Evolutionary conservation across 2,329 filamentous ascomycete species (phyloP), one percentile per base, ranked within the genome.

Genomic region (Aspergillus tanneri): DNA sequence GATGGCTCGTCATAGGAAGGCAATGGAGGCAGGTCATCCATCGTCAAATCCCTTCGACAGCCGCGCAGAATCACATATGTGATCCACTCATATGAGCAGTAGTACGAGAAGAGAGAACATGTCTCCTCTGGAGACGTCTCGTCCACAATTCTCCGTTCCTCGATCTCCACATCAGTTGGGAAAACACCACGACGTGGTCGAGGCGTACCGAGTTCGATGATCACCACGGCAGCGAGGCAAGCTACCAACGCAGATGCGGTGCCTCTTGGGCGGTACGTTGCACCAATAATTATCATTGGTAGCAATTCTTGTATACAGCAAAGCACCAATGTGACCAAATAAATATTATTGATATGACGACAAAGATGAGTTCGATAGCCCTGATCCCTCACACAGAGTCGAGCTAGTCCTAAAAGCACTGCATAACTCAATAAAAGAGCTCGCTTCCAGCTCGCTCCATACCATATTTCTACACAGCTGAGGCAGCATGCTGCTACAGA

Each of bases 11-110:
- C 65, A 27, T 66, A 67, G 2, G 59, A 55, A 1, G 65, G 65
- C 5, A 68, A 41, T 4, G 54, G 54, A 5, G 65, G 65, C n/a
- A 68, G 55, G 45, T 68, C 65, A 18, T 65, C 64, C 47, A 67
- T 59, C 7, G 43, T 57, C n/a, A 68, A 41, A 41, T 66, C 60
- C 6, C 55, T 52, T 14, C 49, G 57, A 32, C 55, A 64, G 12
- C 65, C 65, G 9, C 57, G 59, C 25, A 64, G 27, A 7, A 67
- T 64, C 16, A 67, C 47, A 24, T 62, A 57, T 3, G 63, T 67
- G 19, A 68, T 52, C 65, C 66, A 69, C 32, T 57, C 65, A 41
- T 68, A 69, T 2, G 64, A 64, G 35, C 63, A 54, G 41, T 64
- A 68, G 39, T 60, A 65, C 5, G 63, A 66, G n/a, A 65, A 60